Evolutionary conservation across 345 rosid species (phyloP).

Genomic region (Euphorbia pulcherrima): DNA sequence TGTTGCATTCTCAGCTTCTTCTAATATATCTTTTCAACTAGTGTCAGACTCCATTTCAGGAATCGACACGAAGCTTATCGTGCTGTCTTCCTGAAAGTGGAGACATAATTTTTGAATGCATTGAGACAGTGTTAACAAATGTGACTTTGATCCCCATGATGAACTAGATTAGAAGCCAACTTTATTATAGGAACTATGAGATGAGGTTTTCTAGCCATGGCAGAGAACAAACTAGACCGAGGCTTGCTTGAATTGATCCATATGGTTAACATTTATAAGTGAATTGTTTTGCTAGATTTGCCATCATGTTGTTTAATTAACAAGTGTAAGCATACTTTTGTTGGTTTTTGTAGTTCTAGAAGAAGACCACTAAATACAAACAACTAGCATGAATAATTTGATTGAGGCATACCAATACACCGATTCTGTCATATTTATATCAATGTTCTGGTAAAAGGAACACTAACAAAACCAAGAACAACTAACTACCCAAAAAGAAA

Average conservation of each 20-base stretch:
- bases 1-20: neutral
- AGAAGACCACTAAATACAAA: neutral
- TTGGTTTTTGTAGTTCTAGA: neutral
- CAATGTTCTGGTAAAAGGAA: too few relatives aligned
- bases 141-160: constrained; percentile 36
- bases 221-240: neutral
- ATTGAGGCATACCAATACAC: too few relatives aligned
- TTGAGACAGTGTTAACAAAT: constrained; percentile 27
- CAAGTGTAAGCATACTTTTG: neutral
- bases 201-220: constrained; percentile 23
- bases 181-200: constrained; percentile 30
- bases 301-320: neutral
- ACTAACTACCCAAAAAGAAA: too few relatives aligned
- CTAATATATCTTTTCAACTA: neutral
- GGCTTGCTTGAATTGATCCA: neutral
- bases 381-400: too few relatives aligned
- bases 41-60: neutral
- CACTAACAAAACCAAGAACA: too few relatives aligned
- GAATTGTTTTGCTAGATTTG: neutral
- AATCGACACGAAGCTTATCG: neutral
- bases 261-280: too few relatives aligned
- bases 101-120: constrained; percentile 9
- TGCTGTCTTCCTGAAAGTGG: neutral
- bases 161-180: constrained; percentile 29
- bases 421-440: too few relatives aligned